Evolutionary conservation across 108 stramenopile genomes (phyloP).

Genomic region (Hondaea fermentalgiana): DNA sequence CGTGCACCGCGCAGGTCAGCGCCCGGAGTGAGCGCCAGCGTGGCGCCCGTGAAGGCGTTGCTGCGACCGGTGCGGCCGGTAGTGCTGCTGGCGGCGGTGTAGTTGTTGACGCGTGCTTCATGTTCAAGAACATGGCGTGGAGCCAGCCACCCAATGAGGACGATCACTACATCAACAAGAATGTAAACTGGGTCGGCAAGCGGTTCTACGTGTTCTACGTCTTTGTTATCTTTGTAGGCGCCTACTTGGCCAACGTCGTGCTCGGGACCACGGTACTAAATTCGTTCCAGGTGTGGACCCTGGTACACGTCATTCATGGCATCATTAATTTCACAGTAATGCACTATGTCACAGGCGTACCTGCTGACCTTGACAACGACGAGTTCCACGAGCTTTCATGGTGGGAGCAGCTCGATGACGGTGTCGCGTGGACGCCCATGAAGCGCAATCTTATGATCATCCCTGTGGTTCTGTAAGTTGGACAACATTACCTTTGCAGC

Average conservation of each 20-base stretch:
- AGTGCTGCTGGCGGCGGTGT: too few relatives aligned
- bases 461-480: conserved; percentile 8
- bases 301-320: not conserved
- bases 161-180: conserved; percentile 17
- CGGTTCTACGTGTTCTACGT: conserved; percentile 14
- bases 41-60: too few relatives aligned
- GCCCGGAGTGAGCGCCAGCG: too few relatives aligned
- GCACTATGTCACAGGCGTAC: conserved; percentile 17
- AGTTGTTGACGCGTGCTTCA: not conserved
- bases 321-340: conserved; percentile 10
- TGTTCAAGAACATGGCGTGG: not conserved
- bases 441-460: conserved; percentile 13
- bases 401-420: conserved; percentile 13
- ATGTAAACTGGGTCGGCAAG: conserved; percentile 11
- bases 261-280: not conserved
- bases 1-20: too few relatives aligned
- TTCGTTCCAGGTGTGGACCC: not conserved
- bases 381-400: conserved; percentile 14
- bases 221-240: not conserved
- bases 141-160: not conserved
- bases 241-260: not conserved
- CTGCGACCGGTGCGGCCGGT: too few relatives aligned
- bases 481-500: not conserved
- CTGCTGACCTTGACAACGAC: conserved; percentile 10
- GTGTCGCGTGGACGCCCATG: conserved; percentile 5